Conservation (phyloP, 129 eudicot species). For the Solidago caesia region DNA sequence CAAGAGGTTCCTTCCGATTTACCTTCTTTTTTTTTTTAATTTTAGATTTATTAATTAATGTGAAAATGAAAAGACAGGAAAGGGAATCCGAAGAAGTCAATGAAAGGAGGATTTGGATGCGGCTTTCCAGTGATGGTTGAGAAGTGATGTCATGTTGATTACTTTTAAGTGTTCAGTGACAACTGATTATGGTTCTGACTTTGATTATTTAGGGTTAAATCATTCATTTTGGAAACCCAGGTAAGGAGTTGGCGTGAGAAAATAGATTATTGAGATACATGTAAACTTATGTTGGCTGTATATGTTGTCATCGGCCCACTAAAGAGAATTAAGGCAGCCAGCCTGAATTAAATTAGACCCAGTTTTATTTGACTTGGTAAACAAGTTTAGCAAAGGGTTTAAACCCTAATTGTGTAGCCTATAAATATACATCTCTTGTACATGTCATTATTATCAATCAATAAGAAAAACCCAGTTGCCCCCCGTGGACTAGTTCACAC, state of each 20-base stretch:
- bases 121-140: neutral
- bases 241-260: neutral
- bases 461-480: too few relatives aligned
- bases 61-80: constrained; percentile 6
- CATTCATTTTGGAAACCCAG: neutral
- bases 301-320: too few relatives aligned
- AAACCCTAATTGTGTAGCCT: too few relatives aligned
- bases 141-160: constrained; percentile 1
- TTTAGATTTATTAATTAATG: neutral
- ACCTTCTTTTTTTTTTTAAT: too few relatives aligned
- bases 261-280: neutral
- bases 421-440: too few relatives aligned
- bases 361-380: too few relatives aligned
- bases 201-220: neutral
- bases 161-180: neutral
- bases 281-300: neutral
- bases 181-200: constrained; percentile 15
- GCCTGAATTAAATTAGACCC: too few relatives aligned
- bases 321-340: too few relatives aligned
- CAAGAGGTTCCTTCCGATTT: too few relatives aligned
- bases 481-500: too few relatives aligned
- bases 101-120: neutral
- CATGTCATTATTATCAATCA: too few relatives aligned
- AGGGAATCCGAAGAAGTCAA: neutral
- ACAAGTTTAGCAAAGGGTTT: too few relatives aligned